These are phyloP conservation scores for Penicillium carneum DNA, from an alignment of 2,329 filamentous ascomycete species.

Conservation along the genomic window DNA sequence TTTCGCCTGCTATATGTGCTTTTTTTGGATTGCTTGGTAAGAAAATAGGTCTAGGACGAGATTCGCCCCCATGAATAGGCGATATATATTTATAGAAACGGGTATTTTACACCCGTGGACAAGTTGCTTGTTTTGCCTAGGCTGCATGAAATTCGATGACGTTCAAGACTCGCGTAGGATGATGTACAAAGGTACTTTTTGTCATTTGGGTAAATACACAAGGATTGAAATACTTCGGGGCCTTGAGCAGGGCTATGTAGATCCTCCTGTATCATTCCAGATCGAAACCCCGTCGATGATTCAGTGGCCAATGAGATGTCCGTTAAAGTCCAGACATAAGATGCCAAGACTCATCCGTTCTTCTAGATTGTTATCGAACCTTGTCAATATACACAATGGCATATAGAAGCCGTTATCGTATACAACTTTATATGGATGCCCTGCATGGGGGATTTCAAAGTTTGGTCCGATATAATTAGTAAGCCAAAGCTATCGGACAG, in stretches of 20 bases:
- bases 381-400: background rate
- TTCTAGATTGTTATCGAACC: constrained; percentile 7
- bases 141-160: background rate
- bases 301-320: constrained; percentile 11
- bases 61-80: background rate
- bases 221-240: background rate
- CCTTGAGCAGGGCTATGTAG: constrained; percentile 9
- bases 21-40: background rate
- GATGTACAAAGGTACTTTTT: background rate
- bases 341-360: constrained; percentile 2
- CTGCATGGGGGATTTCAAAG: constrained; percentile 4
- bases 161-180: background rate
- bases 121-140: background rate
- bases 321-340: constrained; percentile 1
- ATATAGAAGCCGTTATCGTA: background rate
- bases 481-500: background rate
- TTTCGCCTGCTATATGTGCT: background rate
- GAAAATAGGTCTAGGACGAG: background rate
- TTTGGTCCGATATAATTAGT: constrained; percentile 6
- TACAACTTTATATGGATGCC: background rate
- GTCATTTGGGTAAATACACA: background rate
- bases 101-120: background rate
- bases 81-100: constrained; percentile 15
- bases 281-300: constrained; percentile 13
- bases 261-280: constrained; percentile 17